Base-by-base conservation (phyloP, 2,329 filamentous ascomycete genomes). In the Pseudogymnoascus sp. region DNA sequence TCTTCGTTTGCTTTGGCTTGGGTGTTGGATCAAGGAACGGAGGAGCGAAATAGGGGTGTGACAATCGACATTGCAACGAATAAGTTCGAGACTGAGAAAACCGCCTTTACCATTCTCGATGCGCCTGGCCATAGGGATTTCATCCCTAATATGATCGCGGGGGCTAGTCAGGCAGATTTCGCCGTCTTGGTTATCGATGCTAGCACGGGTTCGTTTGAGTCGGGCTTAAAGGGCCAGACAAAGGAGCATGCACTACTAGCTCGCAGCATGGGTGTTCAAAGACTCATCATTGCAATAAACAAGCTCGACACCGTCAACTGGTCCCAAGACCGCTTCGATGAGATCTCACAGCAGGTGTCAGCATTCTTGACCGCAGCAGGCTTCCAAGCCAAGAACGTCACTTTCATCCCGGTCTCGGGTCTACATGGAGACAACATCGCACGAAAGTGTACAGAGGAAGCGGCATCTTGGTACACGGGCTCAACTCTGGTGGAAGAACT, bases 101-200 rank as follows among this genome's bases (percentile, higher is more conserved):
- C 91, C 0, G 84, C 83, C 9, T 97, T 97, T 71, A 97, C 95
- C 1, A 96, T 99, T 52, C 81, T 99, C 4, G 95, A 99, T 73
- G 93, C 95, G 0, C 95, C 95, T 0, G 95, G 95, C 0, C 95
- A 99, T 75, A 85, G 88, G 65, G 95, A 99, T 73, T 99, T 97
- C 72, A 92, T 99, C 18, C 95, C 95, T 0, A 99, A 97, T 74
- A 99, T 99, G 95, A 97, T 99, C 73, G 93, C 93, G 1, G 95
- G 95, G 12, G 92, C 93, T 3, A 95, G 90, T 64, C 93, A 97
- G 75, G 96, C 95, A 8, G 95, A 99, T 73, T 95, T 97, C 75
- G 95, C 93, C 0, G 89, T 99, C 0, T 80, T 99, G 2, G 95
- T 99, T 18, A 91, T 99, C 64, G 95, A 99, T 73, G 89, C 93